phyloP scores from a whole-genome alignment of 179 eudicot genomes.

The Drosera spatulata region DNA sequence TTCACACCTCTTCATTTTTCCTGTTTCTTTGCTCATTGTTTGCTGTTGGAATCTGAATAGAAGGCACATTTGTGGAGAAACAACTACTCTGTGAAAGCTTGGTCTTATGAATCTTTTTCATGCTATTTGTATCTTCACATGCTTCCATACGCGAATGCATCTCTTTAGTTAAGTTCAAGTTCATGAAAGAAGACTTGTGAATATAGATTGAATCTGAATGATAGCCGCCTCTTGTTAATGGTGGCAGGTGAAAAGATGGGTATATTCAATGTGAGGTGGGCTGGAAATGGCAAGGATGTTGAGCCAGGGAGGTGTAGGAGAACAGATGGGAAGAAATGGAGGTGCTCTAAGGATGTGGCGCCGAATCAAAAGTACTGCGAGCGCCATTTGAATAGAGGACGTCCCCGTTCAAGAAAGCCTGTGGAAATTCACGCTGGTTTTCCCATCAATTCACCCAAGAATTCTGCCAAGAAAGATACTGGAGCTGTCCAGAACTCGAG shows the following conservation, averaged over 20 bases:
- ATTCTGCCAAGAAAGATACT: conserved; percentile 15
- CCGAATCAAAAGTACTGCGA: conserved; percentile 78
- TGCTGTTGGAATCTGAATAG: too few species aligned
- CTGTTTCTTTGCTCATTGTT: background rate
- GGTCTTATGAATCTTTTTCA: too few species aligned
- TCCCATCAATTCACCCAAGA: conserved; percentile 6
- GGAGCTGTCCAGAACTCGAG: background rate
- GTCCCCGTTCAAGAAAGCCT: conserved; percentile 78
- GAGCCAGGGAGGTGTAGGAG: conserved; percentile 69
- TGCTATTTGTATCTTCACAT: too few species aligned
- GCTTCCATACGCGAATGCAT: too few species aligned
- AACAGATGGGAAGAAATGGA: too few species aligned
- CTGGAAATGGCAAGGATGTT: conserved; percentile 37
- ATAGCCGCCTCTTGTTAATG: background rate
- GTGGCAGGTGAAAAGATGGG: background rate
- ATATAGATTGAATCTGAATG: too few species aligned
- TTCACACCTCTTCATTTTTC: too few species aligned
- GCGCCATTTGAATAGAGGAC: conserved; percentile 77
- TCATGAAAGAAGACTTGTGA: too few species aligned
- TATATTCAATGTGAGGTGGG: conserved; percentile 13
- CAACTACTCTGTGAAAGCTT: too few species aligned
- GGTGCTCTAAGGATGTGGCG: conserved; percentile 34
- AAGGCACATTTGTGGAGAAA: too few species aligned
- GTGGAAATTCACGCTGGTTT: conserved; percentile 9
- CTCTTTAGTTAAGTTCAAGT: too few species aligned